Percentiles rank a stretch among this genome's conserved stretches.
phyloP scores from a whole-genome alignment of 352 stramenopile genomes.

The Halophytophthora polymorphica region DNA sequence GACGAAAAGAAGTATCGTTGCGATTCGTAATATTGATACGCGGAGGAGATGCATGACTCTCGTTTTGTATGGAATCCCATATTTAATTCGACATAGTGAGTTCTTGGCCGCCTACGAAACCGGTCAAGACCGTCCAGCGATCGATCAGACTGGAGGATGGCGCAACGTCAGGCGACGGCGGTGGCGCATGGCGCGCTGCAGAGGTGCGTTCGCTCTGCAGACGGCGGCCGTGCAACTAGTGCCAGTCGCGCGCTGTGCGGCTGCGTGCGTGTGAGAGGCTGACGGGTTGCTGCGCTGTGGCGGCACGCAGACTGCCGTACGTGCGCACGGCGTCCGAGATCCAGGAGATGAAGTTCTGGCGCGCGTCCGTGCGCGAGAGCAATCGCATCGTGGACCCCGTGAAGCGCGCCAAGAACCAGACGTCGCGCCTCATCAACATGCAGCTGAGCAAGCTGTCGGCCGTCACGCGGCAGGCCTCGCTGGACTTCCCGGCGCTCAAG shows the following conservation, averaged over 20 bases:
- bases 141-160: conserved; percentile 11
- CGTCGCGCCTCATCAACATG: conserved; percentile 76
- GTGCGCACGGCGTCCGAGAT: conserved; percentile 80
- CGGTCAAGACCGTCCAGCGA: background rate
- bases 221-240: background rate
- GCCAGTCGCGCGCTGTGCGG: background rate
- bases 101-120: too few species aligned
- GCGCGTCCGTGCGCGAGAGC: conserved; percentile 62
- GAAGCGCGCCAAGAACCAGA: conserved; percentile 80
- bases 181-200: conserved; percentile 69
- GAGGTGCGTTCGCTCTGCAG: conserved; percentile 22
- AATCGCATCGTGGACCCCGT: conserved; percentile 77
- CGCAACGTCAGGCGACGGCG: conserved; percentile 16
- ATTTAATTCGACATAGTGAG: too few species aligned
- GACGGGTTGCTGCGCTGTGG: too few species aligned
- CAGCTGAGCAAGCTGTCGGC: conserved; percentile 71
- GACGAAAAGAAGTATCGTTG: too few species aligned
- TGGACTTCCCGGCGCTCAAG: conserved; percentile 76
- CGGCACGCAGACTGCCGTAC: conserved; percentile 78
- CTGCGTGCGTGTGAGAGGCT: too few species aligned
- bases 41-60: too few species aligned
- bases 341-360: conserved; percentile 88
- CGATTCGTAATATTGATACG: too few species aligned
- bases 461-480: conserved; percentile 66
- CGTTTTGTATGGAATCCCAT: too few species aligned